Evolutionary conservation across 2,329 filamentous ascomycete genomes (phyloP).

Genomic region (Seiridium cupressi): DNA sequence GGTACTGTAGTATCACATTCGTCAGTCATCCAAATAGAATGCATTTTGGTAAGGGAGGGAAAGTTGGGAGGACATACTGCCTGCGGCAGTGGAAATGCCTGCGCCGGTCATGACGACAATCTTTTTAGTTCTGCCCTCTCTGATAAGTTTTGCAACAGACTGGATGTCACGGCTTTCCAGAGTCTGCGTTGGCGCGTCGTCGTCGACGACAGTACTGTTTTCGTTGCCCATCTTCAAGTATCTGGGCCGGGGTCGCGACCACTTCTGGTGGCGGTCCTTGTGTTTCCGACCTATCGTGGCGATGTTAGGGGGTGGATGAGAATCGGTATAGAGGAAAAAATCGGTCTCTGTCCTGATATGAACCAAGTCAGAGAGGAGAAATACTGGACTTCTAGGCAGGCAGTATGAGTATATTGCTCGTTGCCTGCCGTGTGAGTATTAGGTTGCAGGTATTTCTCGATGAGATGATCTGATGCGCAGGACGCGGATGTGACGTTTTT

Average conservation of each 20-base stretch:
- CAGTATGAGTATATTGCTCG: neutral
- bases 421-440: neutral
- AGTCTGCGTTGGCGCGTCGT: slow-evolving; percentile 61
- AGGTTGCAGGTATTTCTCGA: too few species aligned
- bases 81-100: slow-evolving; percentile 76
- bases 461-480: neutral
- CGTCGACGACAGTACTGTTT: slow-evolving; percentile 65
- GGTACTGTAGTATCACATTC: slow-evolving; percentile 57
- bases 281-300: slow-evolving; percentile 3
- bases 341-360: too few species aligned
- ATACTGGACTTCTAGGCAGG: neutral
- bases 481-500: neutral
- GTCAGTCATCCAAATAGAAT: neutral
- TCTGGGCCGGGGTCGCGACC: slow-evolving; percentile 15
- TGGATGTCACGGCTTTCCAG: slow-evolving; percentile 68
- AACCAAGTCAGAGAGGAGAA: too few species aligned
- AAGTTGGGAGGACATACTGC: slow-evolving; percentile 42
- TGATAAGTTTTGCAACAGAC: slow-evolving; percentile 79
- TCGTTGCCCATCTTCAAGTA: slow-evolving; percentile 80
- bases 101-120: slow-evolving; percentile 91
- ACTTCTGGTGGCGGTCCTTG: slow-evolving; percentile 7
- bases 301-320: too few species aligned
- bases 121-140: slow-evolving; percentile 60
- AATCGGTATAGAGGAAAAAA: too few species aligned
- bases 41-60: neutral